These are phyloP conservation scores for Alloteropsis semialata DNA, from an alignment of 176 grass and related monocot species.

Conservation along the genomic window DNA sequence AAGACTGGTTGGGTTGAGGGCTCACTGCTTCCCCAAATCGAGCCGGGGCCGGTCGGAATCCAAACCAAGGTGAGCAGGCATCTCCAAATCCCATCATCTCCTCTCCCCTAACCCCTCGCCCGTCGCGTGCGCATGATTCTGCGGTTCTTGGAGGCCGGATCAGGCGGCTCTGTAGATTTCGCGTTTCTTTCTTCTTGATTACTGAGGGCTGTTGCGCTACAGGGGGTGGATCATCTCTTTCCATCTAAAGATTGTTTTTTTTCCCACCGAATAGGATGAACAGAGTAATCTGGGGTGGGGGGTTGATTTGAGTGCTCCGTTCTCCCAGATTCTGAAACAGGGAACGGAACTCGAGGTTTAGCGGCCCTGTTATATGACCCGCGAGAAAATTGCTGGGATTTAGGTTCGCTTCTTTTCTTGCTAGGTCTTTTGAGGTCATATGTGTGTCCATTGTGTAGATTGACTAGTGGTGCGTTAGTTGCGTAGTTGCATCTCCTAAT, in stretches of 20 bases:
- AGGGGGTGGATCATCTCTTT: background rate
- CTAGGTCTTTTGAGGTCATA: background rate
- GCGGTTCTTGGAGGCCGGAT: constrained; percentile 26
- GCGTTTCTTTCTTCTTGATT: background rate
- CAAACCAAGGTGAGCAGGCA: background rate
- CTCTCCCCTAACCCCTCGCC: background rate
- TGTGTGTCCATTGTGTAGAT: background rate
- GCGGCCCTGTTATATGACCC: background rate
- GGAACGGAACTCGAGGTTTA: background rate
- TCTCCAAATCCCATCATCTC: background rate
- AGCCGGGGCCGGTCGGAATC: background rate
- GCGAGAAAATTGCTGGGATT: background rate
- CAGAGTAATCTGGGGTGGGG: too few relatives aligned
- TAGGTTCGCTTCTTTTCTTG: background rate
- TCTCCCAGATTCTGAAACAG: background rate
- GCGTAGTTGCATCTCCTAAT: too few relatives aligned
- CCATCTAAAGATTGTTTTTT: background rate
- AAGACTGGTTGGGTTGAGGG: too few relatives aligned
- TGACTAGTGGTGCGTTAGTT: background rate
- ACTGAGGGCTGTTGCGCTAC: background rate
- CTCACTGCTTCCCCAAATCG: background rate
- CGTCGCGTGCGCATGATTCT: background rate
- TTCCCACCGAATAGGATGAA: background rate
- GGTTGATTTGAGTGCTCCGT: background rate
- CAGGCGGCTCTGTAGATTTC: background rate